Percentiles rank a stretch among this genome's conserved stretches.
Evolutionary conservation across 176 grass and related monocot genomes (phyloP).

Genomic region (Luzula sylvatica): DNA sequence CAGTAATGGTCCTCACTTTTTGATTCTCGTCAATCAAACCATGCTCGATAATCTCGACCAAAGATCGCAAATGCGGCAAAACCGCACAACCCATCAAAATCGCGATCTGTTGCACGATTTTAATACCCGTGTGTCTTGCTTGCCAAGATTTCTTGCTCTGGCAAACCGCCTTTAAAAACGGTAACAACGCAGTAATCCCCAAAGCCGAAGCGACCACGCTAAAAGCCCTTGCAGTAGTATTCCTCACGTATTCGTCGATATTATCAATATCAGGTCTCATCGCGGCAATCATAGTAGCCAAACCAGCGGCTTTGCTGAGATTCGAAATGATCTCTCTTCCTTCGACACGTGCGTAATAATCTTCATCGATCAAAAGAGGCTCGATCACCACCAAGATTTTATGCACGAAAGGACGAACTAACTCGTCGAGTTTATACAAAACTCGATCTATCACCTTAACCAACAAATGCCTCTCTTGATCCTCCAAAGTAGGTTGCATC

Average conservation of each 20-base stretch:
- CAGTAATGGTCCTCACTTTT: conserved; percentile 92
- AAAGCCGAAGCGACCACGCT: conserved; percentile 98
- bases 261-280: conserved; percentile 99
- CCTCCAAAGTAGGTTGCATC: conserved; percentile 93
- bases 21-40: conserved; percentile 86
- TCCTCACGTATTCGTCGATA: conserved; percentile 94
- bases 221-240: conserved; percentile 92
- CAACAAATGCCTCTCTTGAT: conserved; percentile 90
- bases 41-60: conserved; percentile 96
- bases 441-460: conserved; percentile 98
- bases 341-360: conserved; percentile 99
- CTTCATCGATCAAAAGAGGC: conserved; percentile 90
- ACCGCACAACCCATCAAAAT: conserved; percentile 98
- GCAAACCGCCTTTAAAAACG: conserved; percentile 78
- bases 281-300: conserved; percentile 96
- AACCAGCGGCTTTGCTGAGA: conserved; percentile 93
- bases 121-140: conserved; percentile 80
- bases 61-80: conserved; percentile 74
- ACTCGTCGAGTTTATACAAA: conserved; percentile 92
- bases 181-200: conserved; percentile 80
- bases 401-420: conserved; percentile 93
- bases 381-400: conserved; percentile 98
- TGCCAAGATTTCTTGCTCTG: conserved; percentile 96
- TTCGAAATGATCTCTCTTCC: conserved; percentile 94
- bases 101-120: conserved; percentile 95